Percentiles rank a stretch among this genome's conserved stretches.
Conservation (phyloP, 805 yeast species). For the Wickerhamiella bombiphila region DNA sequence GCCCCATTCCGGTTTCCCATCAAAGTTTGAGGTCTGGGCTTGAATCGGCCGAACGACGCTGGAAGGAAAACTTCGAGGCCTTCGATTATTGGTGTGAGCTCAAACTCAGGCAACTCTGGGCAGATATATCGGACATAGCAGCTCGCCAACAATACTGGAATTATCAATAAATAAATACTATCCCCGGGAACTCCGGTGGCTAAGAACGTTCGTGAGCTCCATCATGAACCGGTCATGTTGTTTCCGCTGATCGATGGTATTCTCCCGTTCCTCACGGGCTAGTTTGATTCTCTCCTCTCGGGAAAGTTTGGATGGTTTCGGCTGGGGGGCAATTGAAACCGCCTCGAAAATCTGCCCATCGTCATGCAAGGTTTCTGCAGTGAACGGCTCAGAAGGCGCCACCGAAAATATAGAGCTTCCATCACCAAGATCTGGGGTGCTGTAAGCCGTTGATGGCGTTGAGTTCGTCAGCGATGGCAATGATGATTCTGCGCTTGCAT, state of each 20-base stretch:
- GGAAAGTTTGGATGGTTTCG: conserved; percentile 4
- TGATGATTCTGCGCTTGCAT: conserved; percentile 1
- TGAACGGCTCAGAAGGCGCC: too few relatives aligned
- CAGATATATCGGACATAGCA: neutral
- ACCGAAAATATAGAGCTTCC: too few relatives aligned
- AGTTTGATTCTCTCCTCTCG: conserved; percentile 14
- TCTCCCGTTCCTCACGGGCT: conserved; percentile 1
- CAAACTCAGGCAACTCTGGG: neutral
- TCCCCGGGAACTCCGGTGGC: conserved; percentile 3
- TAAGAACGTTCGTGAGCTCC: conserved; percentile 10
- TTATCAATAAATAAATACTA: neutral
- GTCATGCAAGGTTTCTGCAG: conserved; percentile 1
- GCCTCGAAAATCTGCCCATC: conserved; percentile 8
- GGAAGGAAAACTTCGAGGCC: neutral
- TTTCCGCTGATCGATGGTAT: neutral
- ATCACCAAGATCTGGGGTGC: neutral
- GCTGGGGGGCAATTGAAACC: conserved; percentile 1
- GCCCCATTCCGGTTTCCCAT: too few relatives aligned
- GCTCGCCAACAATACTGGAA: neutral
- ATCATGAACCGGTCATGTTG: conserved; percentile 5
- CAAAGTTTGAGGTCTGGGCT: too few relatives aligned
- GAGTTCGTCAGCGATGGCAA: neutral
- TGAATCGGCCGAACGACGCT: neutral
- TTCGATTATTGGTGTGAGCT: neutral
- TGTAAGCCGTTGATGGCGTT: neutral